Percentiles rank a stretch among this genome's conserved stretches.
Evolutionary conservation across 805 yeast species (phyloP).

Genomic region (Gaillardinia entomophila): DNA sequence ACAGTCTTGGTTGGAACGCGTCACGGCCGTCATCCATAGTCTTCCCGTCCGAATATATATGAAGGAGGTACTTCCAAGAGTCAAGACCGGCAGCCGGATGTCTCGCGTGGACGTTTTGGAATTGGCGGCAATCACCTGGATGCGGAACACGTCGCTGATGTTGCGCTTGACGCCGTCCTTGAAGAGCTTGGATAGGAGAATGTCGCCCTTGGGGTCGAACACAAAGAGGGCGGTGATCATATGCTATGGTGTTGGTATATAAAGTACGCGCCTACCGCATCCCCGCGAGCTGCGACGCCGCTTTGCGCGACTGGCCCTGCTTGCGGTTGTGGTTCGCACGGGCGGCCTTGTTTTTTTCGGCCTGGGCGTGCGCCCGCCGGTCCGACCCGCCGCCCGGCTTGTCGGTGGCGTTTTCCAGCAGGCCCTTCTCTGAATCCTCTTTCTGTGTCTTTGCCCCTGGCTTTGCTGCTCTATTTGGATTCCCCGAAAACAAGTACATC

Average conservation of each 20-base stretch:
- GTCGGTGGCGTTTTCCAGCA: background rate
- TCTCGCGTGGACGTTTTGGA: constrained; percentile 14
- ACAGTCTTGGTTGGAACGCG: constrained; percentile 84
- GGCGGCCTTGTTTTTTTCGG: constrained; percentile 51
- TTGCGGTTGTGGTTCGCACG: constrained; percentile 65
- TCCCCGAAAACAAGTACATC: constrained; percentile 37
- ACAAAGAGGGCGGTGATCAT: constrained; percentile 86
- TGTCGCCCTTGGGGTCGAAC: constrained; percentile 76
- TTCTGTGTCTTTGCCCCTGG: constrained; percentile 3
- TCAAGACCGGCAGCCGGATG: constrained; percentile 45
- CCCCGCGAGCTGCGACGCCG: constrained; percentile 21
- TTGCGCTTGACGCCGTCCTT: constrained; percentile 73
- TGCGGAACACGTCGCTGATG: constrained; percentile 83
- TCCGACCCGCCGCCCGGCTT: constrained; percentile 1
- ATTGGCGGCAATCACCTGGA: constrained; percentile 73
- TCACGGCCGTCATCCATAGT: constrained; percentile 83
- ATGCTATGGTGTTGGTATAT: too few relatives aligned
- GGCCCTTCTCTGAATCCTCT: background rate
- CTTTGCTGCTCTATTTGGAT: constrained; percentile 8
- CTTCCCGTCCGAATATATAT: constrained; percentile 60
- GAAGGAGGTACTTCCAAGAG: constrained; percentile 90
- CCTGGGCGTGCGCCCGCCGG: constrained; percentile 32
- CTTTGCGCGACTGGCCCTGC: constrained; percentile 53
- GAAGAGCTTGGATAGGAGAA: constrained; percentile 67
- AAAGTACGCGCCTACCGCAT: constrained; percentile 8